phyloP scores from a whole-genome alignment of 2,329 filamentous ascomycete species.

The Metarhizium brunneum region DNA sequence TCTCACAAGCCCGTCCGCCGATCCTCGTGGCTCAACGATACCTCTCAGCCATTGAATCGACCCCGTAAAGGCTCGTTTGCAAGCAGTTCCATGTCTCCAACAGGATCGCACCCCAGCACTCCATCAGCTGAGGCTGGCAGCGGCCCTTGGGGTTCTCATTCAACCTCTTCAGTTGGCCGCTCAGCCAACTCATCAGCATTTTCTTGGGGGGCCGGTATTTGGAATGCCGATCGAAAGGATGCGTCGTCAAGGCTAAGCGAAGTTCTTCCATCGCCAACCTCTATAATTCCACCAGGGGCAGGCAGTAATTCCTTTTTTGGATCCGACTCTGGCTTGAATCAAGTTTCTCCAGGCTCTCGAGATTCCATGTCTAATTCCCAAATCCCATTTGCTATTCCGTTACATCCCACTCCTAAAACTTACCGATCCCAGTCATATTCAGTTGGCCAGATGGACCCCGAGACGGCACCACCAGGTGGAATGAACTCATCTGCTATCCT shows the following conservation, averaged over 20 bases:
- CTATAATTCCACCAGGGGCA: conserved; percentile 39
- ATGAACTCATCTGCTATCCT: conserved; percentile 39
- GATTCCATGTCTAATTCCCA: conserved; percentile 50
- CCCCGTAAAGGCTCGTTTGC: conserved; percentile 71
- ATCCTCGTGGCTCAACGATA: conserved; percentile 81
- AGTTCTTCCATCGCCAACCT: conserved; percentile 67
- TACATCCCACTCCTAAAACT: conserved; percentile 85
- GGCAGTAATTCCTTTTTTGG: conserved; percentile 38
- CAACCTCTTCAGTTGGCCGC: conserved; percentile 39
- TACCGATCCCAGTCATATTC: conserved; percentile 96
- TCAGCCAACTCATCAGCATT: conserved; percentile 35
- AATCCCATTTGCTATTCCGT: conserved; percentile 77
- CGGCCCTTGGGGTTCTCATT: conserved; percentile 46
- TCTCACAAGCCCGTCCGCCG: conserved; percentile 58
- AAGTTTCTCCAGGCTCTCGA: conserved; percentile 41
- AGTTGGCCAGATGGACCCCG: conserved; percentile 77
- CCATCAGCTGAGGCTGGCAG: conserved; percentile 56
- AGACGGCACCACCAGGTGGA: conserved; percentile 33
- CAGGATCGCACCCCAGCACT: conserved; percentile 71
- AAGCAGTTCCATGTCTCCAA: conserved; percentile 67
- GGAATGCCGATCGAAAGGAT: conserved; percentile 72
- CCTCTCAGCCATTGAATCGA: conserved; percentile 51
- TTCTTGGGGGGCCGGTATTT: conserved; percentile 72
- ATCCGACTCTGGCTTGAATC: conserved; percentile 33
- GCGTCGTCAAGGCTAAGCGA: conserved; percentile 65